These are phyloP conservation scores for Fusarium newnesense DNA, from an alignment of 2,329 filamentous ascomycete species.

Conservation along the genomic window DNA sequence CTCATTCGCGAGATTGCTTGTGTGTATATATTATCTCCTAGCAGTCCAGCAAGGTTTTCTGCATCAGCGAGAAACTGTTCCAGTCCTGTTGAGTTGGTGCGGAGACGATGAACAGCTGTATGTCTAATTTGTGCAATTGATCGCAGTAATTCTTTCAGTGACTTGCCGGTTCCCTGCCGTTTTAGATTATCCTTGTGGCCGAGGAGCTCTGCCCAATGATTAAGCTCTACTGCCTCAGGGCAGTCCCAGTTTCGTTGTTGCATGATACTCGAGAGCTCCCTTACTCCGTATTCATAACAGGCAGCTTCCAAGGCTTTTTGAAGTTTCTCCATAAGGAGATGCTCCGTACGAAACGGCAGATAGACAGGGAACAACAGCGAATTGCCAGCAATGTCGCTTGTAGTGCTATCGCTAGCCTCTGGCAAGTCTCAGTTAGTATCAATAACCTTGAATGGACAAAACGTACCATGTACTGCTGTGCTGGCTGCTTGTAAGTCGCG, in stretches of 20 bases:
- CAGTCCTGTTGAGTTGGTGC: fast-evolving
- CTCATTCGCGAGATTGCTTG: not conserved
- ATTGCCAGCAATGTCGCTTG: fast-evolving
- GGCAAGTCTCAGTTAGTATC: too few relatives aligned
- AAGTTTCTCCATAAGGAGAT: not conserved
- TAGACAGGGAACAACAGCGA: not conserved
- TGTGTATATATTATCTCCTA: fast-evolving
- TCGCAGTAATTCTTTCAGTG: fast-evolving
- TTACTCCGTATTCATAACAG: fast-evolving
- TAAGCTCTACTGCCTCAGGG: not conserved
- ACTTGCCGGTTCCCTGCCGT: fast-evolving
- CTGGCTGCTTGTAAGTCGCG: too few relatives aligned
- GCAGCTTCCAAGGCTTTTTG: fast-evolving
- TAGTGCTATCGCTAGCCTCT: fast-evolving
- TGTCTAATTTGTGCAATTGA: not conserved
- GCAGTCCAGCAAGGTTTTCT: not conserved
- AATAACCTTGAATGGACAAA: too few relatives aligned
- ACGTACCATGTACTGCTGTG: not conserved
- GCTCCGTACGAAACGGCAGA: not conserved
- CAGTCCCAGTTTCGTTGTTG: fast-evolving
- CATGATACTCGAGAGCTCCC: fast-evolving
- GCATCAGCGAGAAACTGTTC: fast-evolving
- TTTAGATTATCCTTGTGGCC: fast-evolving
- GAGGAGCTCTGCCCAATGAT: fast-evolving
- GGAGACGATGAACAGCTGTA: fast-evolving